Evolutionary conservation across 768 basidiomycete species (phyloP), one percentile per base, ranked within the genome.

Genomic region (Calvatia gigantea): DNA sequence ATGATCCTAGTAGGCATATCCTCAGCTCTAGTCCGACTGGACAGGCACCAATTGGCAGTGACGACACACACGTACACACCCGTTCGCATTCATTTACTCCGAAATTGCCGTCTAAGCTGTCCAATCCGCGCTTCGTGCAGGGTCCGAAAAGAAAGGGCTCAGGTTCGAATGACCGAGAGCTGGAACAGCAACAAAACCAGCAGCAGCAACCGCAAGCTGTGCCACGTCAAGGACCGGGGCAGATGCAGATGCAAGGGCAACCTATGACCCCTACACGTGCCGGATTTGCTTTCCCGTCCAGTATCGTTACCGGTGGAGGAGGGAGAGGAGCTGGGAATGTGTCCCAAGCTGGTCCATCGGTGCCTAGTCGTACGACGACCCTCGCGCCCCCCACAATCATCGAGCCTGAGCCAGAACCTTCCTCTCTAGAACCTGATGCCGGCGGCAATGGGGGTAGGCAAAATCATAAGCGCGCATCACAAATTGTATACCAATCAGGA

Each of bases 31-130:
- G 21, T 42, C 61, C 5, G 51, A 54, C n/a, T 37, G n/a, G n/a
- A n/a, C n/a, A n/a, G n/a, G n/a, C n/a, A n/a, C n/a, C n/a, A n/a
- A n/a, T n/a, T n/a, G n/a, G n/a, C 59, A 41, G 51, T 57, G 49
- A 58, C 54, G 52, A 51, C 69, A 65, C 73, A 12, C 79, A 81
- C 54, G 81, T 81, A 21, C 88, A 84, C 62, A 75, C 78, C 32
- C 82, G 86, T 39, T 85, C 82, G 27, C 84, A 86, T 59, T 80
- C 86, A 1, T 88, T 89, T 60, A 84, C 86, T 0, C 87, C 86
- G 0, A 86, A 85, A 56, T 68, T 88, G 15, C 78, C 87, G 2
- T 86, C 87, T 0, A 89, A 89, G 58, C 72, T 88, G 6, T 77
- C 85, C 2, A 73, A 78, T 15, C 80, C 82, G 32, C 56, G 39